Evolutionary conservation across 2,329 filamentous ascomycete species (phyloP), one percentile per base, ranked within the genome.

Genomic region (Aspergillus luchuensis): DNA sequence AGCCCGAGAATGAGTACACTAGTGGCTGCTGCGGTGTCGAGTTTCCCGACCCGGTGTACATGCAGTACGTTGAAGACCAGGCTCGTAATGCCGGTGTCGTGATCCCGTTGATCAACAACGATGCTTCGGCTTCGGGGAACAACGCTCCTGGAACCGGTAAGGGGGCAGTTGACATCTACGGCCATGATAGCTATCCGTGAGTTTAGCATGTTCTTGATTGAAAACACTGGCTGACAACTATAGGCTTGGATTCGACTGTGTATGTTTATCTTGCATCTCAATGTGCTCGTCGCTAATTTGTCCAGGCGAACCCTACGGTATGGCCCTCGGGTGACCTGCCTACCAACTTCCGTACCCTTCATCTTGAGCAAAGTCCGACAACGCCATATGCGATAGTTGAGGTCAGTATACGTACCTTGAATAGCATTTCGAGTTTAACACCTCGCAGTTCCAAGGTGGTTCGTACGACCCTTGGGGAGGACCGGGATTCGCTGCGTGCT

Each of bases 1-100:
- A 96, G 72, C 88, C 90, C 0, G 91, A 96, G 72, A 96, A 95
- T 63, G 91, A 95, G 72, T 93, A 94, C 70, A 87, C 84, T 1
- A 75, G 79, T 17, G 81, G 80, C 1, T 75, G 78, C 15, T 76
- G 76, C 4, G 78, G 78, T 2, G 77, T 83, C n/a, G 72, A 75
- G 2, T 91, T 89, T 65, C 89, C 89, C 0, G 87, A 91, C 67
- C 80, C 82, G 0, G 79, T 82, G 0, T 95, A 93, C 71, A 86
- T 93, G 74, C 81, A 86, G 58, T 87, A 89, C 64, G 86, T 93
- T 5, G 84, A 89, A 49, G 81, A 91, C 33, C 89, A 91, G 69
- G 85, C 86, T 19, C 81, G 85, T 10, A 79, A 87, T 45, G 87
- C 87, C 0, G 90, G 90, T 0, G 86, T 95, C 47, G 81, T 90